Evolutionary conservation across 116 monocot species (phyloP).

Genomic region (Iris pallida): DNA sequence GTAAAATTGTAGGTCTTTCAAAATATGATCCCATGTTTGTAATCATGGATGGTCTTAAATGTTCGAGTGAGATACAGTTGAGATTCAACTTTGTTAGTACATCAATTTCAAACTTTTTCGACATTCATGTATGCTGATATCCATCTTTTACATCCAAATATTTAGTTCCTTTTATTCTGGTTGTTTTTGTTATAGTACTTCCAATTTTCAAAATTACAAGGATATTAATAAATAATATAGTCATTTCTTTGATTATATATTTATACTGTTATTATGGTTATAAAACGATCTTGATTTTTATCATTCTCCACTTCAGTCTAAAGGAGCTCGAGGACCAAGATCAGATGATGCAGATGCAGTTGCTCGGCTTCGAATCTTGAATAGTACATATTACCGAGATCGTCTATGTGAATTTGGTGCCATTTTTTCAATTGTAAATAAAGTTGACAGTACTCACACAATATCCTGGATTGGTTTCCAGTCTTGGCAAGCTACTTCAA

Average conservation of each 20-base stretch:
- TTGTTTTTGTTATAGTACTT: background rate
- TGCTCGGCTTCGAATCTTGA: conserved; percentile 62
- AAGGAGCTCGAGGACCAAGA: conserved; percentile 51
- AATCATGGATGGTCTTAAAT: too few species aligned
- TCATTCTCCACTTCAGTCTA: conserved; percentile 40
- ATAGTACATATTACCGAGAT: conserved; percentile 53
- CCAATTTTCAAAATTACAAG: background rate
- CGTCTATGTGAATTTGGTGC: conserved; percentile 85
- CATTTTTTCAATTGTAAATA: conserved; percentile 81
- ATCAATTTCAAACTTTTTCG: too few species aligned
- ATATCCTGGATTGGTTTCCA: conserved; percentile 97
- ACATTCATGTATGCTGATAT: too few species aligned
- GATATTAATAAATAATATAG: background rate
- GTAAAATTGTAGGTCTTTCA: too few species aligned
- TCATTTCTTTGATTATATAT: too few species aligned
- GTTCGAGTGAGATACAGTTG: too few species aligned
- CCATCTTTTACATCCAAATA: background rate
- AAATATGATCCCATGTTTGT: too few species aligned
- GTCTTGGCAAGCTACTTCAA: conserved; percentile 83
- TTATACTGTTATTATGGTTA: too few species aligned
- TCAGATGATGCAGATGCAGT: conserved; percentile 84
- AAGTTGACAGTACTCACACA: conserved; percentile 67
- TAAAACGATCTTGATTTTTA: conserved; percentile 1
- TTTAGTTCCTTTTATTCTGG: background rate
- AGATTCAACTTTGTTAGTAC: too few species aligned